These are phyloP conservation scores for Dendrobium chrysotoxum DNA, from an alignment of 106 monocot genomes.

Conservation along the genomic window DNA sequence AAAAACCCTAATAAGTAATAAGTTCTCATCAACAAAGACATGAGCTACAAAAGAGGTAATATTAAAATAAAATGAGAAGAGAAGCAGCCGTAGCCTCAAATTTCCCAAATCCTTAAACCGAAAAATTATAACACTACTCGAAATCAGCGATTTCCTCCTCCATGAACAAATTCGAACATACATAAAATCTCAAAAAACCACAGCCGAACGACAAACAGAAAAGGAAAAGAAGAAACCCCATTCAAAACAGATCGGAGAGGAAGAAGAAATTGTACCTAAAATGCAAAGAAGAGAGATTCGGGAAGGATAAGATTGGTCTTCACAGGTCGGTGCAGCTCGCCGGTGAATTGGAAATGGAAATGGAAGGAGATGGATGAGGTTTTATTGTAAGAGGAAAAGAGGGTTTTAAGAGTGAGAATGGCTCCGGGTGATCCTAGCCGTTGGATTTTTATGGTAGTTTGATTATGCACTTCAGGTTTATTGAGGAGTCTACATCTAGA, in stretches of 20 bases:
- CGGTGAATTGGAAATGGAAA: neutral
- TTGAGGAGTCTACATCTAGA: too few species aligned
- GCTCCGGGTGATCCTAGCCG: neutral
- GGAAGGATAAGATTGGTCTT: neutral
- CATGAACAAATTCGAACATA: neutral
- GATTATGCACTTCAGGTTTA: too few species aligned
- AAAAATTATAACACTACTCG: neutral
- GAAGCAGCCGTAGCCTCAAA: too few species aligned
- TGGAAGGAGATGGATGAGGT: neutral
- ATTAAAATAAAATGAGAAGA: neutral
- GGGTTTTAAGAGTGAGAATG: neutral
- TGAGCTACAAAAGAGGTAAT: neutral
- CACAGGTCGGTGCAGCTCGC: neutral
- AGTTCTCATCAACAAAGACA: too few species aligned
- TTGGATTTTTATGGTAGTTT: neutral
- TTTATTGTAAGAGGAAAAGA: neutral
- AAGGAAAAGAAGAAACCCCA: neutral
- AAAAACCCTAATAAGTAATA: too few species aligned
- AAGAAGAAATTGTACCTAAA: neutral
- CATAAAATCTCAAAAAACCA: neutral
- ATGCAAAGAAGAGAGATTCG: neutral
- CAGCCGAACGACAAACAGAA: neutral
- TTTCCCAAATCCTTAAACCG: neutral
- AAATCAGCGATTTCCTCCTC: neutral
- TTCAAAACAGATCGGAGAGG: neutral